Base-by-base conservation (phyloP, 78 protist genomes). In the Dictyostelium discoideum region DNA sequence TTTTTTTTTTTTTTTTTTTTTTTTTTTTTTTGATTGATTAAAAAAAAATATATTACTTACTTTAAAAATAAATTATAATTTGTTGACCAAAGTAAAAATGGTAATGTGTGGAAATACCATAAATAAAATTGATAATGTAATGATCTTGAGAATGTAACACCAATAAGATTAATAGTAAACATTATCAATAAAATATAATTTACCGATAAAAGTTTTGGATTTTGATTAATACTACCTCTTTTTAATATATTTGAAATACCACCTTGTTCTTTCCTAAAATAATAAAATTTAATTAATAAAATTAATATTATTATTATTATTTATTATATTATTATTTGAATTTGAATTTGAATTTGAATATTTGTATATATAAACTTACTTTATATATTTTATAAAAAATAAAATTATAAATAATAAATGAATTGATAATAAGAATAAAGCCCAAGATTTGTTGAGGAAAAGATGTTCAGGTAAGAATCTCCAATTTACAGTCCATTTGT, bases 111-210 rank as follows among this genome's bases (percentile, higher is more conserved):
- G 82, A 86, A 98, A 88, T 98, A 99, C 99, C 96, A 93, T n/a
- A 77, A 7, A 89, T 98, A 98, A 92, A 99, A 99, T 81, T 99
- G 99, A 85, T 90, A 98, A 97, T 99, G 99, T n/a, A 99, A 87
- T 63, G 98, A 83, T 24, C 99, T 93, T 16, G 98, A 90, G 48
- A 84, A 98, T 74, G 92, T 87, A 7, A 99, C 84, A n/a, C 99
- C 99, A 37, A 97, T 69, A 6, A 97, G 69, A 86, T 99, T 99
- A 73, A 85, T 18, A n/a, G 95, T 76, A 76, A 98, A 96, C 72
- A 98, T 83, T 29, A 92, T 24, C 16, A 32, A 11, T 24, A 97
- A 60, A 0, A 98, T 97, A 9, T 92, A 94, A 54, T 77, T 77
- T 14, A 9, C 26, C 4, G 92, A 86, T 54, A 60, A 29, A 7